phyloP scores from a whole-genome alignment of 805 yeast species.

The Saturnispora kantuleensis region DNA sequence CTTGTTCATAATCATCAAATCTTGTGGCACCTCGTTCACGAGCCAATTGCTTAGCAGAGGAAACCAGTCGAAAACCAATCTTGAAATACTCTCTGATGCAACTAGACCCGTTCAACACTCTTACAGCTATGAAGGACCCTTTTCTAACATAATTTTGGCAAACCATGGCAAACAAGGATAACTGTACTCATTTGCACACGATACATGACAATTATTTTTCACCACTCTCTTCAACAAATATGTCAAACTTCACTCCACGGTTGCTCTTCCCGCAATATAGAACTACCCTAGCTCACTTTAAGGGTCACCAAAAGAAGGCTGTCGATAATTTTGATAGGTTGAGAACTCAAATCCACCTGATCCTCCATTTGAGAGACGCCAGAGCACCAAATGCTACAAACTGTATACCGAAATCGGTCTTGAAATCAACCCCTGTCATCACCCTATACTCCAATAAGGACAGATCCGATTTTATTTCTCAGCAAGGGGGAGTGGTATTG shows the following conservation, averaged over 20 bases:
- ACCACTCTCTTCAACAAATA: too few relatives aligned
- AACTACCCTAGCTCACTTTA: conserved; percentile 65
- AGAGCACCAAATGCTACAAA: conserved; percentile 78
- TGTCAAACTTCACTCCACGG: conserved; percentile 50
- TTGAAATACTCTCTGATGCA: too few relatives aligned
- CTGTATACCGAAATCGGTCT: not conserved
- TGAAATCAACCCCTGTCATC: conserved; percentile 4
- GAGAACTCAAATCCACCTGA: conserved; percentile 71
- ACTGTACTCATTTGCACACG: not conserved
- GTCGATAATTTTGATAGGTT: conserved; percentile 53
- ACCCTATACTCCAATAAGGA: conserved; percentile 68
- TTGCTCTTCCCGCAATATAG: conserved; percentile 62
- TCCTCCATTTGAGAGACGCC: conserved; percentile 79
- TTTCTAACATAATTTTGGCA: too few relatives aligned
- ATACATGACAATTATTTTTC: not conserved
- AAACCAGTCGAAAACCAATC: too few relatives aligned
- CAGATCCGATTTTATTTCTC: conserved; percentile 26
- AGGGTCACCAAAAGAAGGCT: conserved; percentile 85
- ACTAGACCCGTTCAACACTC: too few relatives aligned
- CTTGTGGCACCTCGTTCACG: too few relatives aligned
- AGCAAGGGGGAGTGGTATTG: conserved; percentile 13
- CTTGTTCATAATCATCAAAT: too few relatives aligned
- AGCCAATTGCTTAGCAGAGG: too few relatives aligned
- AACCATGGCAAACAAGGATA: too few relatives aligned
- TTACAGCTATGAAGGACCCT: too few relatives aligned